Evolutionary conservation across 768 basidiomycete genomes (phyloP), one percentile per base, ranked within the genome.

Genomic region (Lyophyllum shimeji): DNA sequence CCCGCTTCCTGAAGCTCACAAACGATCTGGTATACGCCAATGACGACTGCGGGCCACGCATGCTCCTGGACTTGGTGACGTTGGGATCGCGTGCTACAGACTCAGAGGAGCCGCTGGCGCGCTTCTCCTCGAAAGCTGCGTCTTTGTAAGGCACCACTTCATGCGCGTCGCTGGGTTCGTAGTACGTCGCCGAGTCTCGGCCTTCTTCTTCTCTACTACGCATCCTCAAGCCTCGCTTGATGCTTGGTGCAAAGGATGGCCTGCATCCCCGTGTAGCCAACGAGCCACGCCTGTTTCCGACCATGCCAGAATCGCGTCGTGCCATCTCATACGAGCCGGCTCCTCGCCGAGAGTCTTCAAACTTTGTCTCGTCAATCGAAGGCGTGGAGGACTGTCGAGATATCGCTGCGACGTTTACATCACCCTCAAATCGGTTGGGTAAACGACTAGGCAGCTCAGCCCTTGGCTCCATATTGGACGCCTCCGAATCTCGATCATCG

Each of bases 1-100:
- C 7, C 25, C 50, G 34, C 29, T 25, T 51, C 15, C 42, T 12
- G 7, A 42, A 18, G 46, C 53, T 55, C 7, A 34, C 7, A 17
- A 48, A 11, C 11, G 60, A 57, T 52, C 25, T 51, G 15, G 56
- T 17, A 40, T 53, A 29, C 7, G 42, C 25, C 29, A 40, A 20
- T 7, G 55, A 51, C n/a, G 46, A 11, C 11, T 43, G 9, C 7
- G 45, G 33, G 8, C 44, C 20, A n/a, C 49, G 49, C n/a, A 21
- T 20, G 18, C 20, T 40, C 21, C 50, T 7, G 7, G 23, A 5
- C 39, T 42, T 39, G 33, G 24, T 27, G 1, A 18, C 2, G 21
- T 24, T 23, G 17, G 50, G 39, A 5, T 40, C 24, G 6, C 27
- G 46, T 18, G 46, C 7, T 27, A 18, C 25, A 27, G 46, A 27